Base-by-base conservation (phyloP, 257 asterid genomes). In the Solanum gracilifrons region DNA sequence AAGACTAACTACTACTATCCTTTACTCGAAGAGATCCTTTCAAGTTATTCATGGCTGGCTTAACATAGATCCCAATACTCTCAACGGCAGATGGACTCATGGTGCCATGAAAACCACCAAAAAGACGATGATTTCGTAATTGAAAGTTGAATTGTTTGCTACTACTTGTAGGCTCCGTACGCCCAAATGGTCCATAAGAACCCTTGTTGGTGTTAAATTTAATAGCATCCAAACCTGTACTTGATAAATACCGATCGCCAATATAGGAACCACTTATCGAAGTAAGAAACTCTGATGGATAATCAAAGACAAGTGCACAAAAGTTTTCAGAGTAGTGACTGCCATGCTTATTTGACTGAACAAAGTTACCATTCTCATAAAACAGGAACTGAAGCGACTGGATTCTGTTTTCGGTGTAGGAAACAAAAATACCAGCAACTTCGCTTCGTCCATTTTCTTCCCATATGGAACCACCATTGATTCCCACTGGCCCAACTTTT, bases 41-140 rank as follows among this genome's bases (percentile, higher is more conserved):
- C 21, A 11, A 35, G 1, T 20, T 9, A 3, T 0, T 74, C 18
- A n/a, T 75, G 82, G 31, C 82, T 27, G 94, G 91, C 46, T 79
- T 89, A 37, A 92, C 82, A 86, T 90, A 91, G 73, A 92, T 58
- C 33, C 95, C 93, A 25, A 93, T 90, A 1, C 93, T 89, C 39
- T 62, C 89, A 4, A 91, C 84, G 23, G 74, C 1, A 4, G 6
- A 1, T 60, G 46, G 39, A 3, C 87, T 84, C 3, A 86, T 29
- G 36, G 13, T n/a, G 77, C 94, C 96, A 25, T 90, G 87, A 86
- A 93, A 91, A 10, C 94, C 94, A 27, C 90, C 89, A 37, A 93
- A 93, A 32, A 88, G 90, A 8, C 85, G 83, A 9, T 73, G 86
- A 8, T 88, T 82, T 43, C 91, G 91, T 5, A 91, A 84, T 18